Conservation (phyloP, 805 yeast species). For the Starmerella bombicola region DNA sequence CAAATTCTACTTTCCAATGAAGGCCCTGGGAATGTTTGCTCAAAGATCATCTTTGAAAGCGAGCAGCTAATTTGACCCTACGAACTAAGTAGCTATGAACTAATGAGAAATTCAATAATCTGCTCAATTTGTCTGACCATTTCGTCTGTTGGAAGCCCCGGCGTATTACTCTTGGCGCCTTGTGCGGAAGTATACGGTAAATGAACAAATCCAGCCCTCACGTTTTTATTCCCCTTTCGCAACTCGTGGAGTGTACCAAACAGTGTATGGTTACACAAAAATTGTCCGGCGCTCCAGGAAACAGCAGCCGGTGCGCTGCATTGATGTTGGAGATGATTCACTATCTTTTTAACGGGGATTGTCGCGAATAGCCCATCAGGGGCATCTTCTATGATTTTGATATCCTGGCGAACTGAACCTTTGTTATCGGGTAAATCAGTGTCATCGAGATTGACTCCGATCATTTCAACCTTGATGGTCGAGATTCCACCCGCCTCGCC, state of each 20-base stretch:
- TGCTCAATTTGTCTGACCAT: constrained; percentile 6
- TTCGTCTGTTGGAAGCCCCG: constrained; percentile 10
- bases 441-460: constrained; percentile 19
- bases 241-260: constrained; percentile 11
- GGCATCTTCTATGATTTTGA: constrained; percentile 5
- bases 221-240: neutral
- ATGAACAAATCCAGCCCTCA: constrained; percentile 18
- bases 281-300: constrained; percentile 20
- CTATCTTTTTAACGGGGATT: constrained; percentile 9
- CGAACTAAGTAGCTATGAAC: too few relatives aligned
- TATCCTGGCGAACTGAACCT: constrained; percentile 5
- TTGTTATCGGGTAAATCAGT: constrained; percentile 15
- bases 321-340: constrained; percentile 1
- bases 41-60: constrained; percentile 1
- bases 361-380: constrained; percentile 18
- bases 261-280: constrained; percentile 18
- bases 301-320: constrained; percentile 8
- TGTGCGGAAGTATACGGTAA: constrained; percentile 15
- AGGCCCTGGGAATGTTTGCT: constrained; percentile 72
- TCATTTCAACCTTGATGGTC: constrained; percentile 13
- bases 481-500: constrained; percentile 19
- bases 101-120: constrained; percentile 1
- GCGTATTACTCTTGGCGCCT: constrained; percentile 1
- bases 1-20: constrained; percentile 76
- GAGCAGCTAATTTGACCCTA: too few relatives aligned